Conservation (phyloP, 371 early-diverging fungal genomes). For the Syncephalis fuscata region DNA sequence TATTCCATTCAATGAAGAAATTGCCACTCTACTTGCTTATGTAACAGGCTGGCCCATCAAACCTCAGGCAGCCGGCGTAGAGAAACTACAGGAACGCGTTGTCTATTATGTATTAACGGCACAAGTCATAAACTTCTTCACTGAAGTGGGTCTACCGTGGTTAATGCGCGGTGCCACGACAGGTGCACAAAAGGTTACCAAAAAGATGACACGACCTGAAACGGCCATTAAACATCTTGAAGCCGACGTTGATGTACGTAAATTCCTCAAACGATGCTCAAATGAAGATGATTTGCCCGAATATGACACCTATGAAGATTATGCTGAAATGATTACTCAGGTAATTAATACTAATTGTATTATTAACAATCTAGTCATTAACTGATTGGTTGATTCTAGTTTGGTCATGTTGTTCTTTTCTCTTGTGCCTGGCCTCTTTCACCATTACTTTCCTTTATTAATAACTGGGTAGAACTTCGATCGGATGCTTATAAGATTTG, state of each 20-base stretch:
- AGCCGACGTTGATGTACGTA: conserved; percentile 16
- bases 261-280: conserved; percentile 24
- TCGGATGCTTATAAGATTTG: conserved; percentile 79
- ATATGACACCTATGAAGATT: conserved; percentile 75
- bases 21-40: neutral
- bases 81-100: conserved; percentile 42
- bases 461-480: conserved; percentile 79
- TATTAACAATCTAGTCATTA: neutral
- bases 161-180: conserved; percentile 12
- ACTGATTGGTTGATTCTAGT: conserved; percentile 1
- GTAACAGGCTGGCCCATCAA: too few species aligned
- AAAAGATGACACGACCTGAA: conserved; percentile 2
- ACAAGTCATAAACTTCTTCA: conserved; percentile 57
- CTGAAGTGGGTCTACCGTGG: conserved; percentile 59
- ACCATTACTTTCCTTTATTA: conserved; percentile 56
- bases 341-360: conserved; percentile 14
- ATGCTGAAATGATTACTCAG: conserved; percentile 82
- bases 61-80: conserved; percentile 19
- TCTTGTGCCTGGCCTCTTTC: conserved; percentile 72
- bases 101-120: conserved; percentile 70
- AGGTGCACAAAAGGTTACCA: neutral
- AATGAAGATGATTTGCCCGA: conserved; percentile 38
- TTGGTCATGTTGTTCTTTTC: conserved; percentile 72
- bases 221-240: conserved; percentile 2
- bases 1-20: conserved; percentile 50